phyloP scores from a whole-genome alignment of 1,284 basidiomycete genomes.

The Peniophora sp. region DNA sequence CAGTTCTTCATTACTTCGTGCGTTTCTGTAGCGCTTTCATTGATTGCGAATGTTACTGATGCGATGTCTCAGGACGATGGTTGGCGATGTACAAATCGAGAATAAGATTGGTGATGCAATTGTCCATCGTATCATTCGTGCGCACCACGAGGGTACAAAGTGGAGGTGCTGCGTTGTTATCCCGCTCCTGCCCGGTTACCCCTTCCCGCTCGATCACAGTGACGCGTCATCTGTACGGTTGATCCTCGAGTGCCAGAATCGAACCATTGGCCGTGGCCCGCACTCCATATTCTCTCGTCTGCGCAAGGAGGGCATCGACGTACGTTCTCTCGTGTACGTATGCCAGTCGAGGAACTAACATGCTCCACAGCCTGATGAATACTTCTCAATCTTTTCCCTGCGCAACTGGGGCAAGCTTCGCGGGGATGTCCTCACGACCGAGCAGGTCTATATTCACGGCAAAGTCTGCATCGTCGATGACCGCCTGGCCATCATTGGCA shows the following conservation, averaged over 20 bases:
- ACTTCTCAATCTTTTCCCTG: conserved; percentile 88
- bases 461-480: conserved; percentile 95
- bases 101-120: conserved; percentile 95
- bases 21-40: conserved; percentile 17
- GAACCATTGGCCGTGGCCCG: conserved; percentile 84
- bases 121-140: conserved; percentile 86
- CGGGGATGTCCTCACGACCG: conserved; percentile 81
- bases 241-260: conserved; percentile 90
- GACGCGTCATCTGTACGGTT: conserved; percentile 91
- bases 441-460: conserved; percentile 89
- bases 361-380: conserved; percentile 74
- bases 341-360: not conserved
- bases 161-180: conserved; percentile 96
- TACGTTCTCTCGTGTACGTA: conserved; percentile 26
- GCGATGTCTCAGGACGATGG: conserved; percentile 52
- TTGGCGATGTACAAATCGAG: conserved; percentile 83
- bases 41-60: too few relatives aligned
- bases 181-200: conserved; percentile 90
- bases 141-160: conserved; percentile 71
- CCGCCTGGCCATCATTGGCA: conserved; percentile 95
- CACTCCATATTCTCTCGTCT: conserved; percentile 89
- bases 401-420: conserved; percentile 92
- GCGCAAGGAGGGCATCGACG: conserved; percentile 83
- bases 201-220: conserved; percentile 86
- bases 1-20: conserved; percentile 98